Evolutionary conservation across 1,284 basidiomycete genomes (phyloP).

Genomic region (Stygiomarasmius scandens): DNA sequence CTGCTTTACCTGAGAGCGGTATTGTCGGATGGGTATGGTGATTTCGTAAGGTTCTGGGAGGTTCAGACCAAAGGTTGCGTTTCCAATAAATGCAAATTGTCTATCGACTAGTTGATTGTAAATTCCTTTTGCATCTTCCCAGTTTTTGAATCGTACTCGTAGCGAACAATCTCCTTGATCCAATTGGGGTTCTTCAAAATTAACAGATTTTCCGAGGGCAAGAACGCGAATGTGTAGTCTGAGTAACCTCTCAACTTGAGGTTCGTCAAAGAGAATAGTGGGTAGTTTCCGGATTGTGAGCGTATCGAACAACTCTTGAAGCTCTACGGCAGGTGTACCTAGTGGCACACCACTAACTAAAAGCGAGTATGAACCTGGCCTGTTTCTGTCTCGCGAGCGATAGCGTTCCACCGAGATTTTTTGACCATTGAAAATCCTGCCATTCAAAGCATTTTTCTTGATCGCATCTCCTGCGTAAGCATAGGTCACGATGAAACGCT

Average conservation of each 20-base stretch:
- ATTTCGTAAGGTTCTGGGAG: slow-evolving; percentile 49
- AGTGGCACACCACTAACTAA: slow-evolving; percentile 36
- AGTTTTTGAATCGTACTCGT: slow-evolving; percentile 45
- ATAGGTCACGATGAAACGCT: slow-evolving; percentile 41
- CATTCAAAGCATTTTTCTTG: slow-evolving; percentile 29
- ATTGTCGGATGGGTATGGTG: slow-evolving; percentile 48
- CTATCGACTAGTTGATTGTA: slow-evolving; percentile 32
- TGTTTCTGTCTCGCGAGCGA: slow-evolving; percentile 19
- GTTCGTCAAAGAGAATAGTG: slow-evolving; percentile 18
- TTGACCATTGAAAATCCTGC: slow-evolving; percentile 33
- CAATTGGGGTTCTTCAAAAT: not conserved
- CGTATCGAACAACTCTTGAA: slow-evolving; percentile 21
- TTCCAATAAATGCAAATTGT: slow-evolving; percentile 28
- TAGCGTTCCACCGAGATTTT: slow-evolving; percentile 31
- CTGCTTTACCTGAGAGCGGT: slow-evolving; percentile 46
- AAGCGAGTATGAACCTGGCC: slow-evolving; percentile 26
- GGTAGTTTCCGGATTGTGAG: slow-evolving; percentile 12
- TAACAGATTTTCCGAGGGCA: not conserved
- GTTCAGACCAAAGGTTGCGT: slow-evolving; percentile 33
- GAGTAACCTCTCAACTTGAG: slow-evolving; percentile 1
- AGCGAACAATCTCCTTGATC: slow-evolving; percentile 32
- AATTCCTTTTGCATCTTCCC: slow-evolving; percentile 47
- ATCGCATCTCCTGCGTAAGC: slow-evolving; percentile 14
- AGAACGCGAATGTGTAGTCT: too few relatives aligned
- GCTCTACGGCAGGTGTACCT: slow-evolving; percentile 15